Percentiles rank a stretch among this genome's conserved stretches.
Conservation (phyloP, 2,329 filamentous ascomycete genomes). For the Chrysoporthe austroafricana region DNA sequence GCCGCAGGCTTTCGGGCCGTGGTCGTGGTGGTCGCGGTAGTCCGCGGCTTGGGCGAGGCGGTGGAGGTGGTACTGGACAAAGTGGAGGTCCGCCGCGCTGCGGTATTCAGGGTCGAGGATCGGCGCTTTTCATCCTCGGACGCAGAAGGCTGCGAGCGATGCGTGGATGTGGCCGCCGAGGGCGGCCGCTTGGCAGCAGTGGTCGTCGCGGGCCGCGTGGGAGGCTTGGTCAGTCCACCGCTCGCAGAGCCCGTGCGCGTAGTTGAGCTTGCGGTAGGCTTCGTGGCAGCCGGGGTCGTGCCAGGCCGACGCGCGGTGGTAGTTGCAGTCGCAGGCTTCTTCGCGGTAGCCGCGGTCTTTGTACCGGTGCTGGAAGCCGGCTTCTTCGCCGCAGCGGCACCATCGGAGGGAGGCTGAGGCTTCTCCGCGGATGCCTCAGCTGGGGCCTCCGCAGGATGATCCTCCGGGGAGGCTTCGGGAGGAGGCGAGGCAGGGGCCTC, state of each 20-base stretch:
- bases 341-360: constrained; percentile 30
- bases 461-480: constrained; percentile 1
- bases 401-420: constrained; percentile 7
- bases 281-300: constrained; percentile 35
- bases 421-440: constrained; percentile 25
- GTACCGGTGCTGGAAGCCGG: constrained; percentile 22
- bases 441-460: neutral
- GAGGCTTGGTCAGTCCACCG: constrained; percentile 37
- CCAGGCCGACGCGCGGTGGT: constrained; percentile 34
- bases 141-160: constrained; percentile 40
- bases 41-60: constrained; percentile 33
- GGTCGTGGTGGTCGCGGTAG: constrained; percentile 35
- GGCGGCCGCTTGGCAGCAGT: constrained; percentile 37
- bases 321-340: constrained; percentile 32
- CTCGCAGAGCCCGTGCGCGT: constrained; percentile 35
- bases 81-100: constrained; percentile 40
- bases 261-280: constrained; percentile 37
- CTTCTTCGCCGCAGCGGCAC: constrained; percentile 23
- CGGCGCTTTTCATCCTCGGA: constrained; percentile 45
- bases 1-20: constrained; percentile 42
- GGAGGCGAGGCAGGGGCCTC: constrained; percentile 30
- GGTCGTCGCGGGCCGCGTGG: constrained; percentile 37
- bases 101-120: constrained; percentile 29
- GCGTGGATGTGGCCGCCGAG: constrained; percentile 35
- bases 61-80: constrained; percentile 34